phyloP scores from a whole-genome alignment of 371 early-diverging fungal genomes.

The Vavraia culicis region DNA sequence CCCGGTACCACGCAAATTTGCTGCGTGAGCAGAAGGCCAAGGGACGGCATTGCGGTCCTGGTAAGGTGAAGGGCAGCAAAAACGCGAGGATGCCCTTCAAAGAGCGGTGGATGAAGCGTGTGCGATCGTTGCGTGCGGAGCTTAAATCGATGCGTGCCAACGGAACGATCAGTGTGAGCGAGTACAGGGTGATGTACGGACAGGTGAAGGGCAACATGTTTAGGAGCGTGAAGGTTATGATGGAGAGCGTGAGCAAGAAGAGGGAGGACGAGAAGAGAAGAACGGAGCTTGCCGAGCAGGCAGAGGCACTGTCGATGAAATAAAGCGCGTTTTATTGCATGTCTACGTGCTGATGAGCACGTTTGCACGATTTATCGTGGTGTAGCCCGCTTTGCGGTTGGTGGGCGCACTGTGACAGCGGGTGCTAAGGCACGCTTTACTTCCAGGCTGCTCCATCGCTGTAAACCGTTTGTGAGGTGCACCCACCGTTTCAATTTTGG shows the following conservation, averaged over 20 bases:
- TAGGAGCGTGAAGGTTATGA: slow-evolving; percentile 97
- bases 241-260: slow-evolving; percentile 96
- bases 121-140: slow-evolving; percentile 82
- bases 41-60: slow-evolving; percentile 91
- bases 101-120: slow-evolving; percentile 94
- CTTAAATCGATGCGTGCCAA: slow-evolving; percentile 86
- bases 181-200: slow-evolving; percentile 84
- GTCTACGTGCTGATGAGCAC: too few relatives aligned
- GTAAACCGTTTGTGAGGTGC: too few relatives aligned
- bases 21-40: slow-evolving; percentile 73
- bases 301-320: slow-evolving; percentile 54
- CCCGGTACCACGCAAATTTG: slow-evolving; percentile 80
- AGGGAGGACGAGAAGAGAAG: slow-evolving; percentile 91
- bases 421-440: too few relatives aligned
- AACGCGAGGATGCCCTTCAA: slow-evolving; percentile 89
- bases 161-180: slow-evolving; percentile 70
- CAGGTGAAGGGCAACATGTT: slow-evolving; percentile 99
- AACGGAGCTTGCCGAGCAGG: slow-evolving; percentile 78
- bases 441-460: too few relatives aligned
- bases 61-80: slow-evolving; percentile 91
- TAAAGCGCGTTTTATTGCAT: too few relatives aligned
- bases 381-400: too few relatives aligned
- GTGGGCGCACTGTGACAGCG: too few relatives aligned
- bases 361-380: too few relatives aligned
- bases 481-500: too few relatives aligned